Evolutionary conservation across 2,329 filamentous ascomycete species (phyloP).

Genomic region (Coniochaeta prunicola): DNA sequence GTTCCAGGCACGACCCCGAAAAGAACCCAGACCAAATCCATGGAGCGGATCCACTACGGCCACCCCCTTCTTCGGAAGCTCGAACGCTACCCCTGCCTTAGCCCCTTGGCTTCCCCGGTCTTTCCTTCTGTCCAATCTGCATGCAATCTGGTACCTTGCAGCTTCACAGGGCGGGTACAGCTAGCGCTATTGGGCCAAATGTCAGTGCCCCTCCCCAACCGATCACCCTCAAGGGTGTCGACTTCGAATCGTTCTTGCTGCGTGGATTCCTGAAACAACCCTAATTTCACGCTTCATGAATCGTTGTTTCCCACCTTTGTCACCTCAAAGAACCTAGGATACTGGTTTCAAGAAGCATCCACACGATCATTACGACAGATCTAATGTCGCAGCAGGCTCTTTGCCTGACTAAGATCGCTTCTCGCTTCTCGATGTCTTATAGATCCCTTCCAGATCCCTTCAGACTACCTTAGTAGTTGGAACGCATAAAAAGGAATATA

Average conservation of each 20-base stretch:
- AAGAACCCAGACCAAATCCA: background rate
- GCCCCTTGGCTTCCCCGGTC: background rate
- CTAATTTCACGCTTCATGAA: slow-evolving; percentile 1
- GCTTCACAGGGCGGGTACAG: background rate
- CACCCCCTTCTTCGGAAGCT: background rate
- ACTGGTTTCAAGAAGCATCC: background rate
- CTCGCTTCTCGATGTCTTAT: background rate
- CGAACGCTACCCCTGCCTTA: background rate
- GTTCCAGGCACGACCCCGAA: background rate
- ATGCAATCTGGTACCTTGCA: slow-evolving; percentile 3
- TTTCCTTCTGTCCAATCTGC: background rate
- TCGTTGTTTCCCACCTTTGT: background rate
- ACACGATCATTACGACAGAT: background rate
- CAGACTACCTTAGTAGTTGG: too few species aligned
- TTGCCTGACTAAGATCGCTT: background rate
- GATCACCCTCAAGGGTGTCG: background rate
- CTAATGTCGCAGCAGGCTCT: background rate
- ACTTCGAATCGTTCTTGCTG: background rate
- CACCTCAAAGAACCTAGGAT: background rate
- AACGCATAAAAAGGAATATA: background rate
- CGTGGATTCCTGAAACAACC: slow-evolving; percentile 1
- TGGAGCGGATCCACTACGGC: background rate
- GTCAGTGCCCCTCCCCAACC: background rate
- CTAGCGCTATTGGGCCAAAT: background rate
- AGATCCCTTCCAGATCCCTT: slow-evolving; percentile 1